Conservation (phyloP, 106 monocot genomes). For the Dendrobium officinale region DNA sequence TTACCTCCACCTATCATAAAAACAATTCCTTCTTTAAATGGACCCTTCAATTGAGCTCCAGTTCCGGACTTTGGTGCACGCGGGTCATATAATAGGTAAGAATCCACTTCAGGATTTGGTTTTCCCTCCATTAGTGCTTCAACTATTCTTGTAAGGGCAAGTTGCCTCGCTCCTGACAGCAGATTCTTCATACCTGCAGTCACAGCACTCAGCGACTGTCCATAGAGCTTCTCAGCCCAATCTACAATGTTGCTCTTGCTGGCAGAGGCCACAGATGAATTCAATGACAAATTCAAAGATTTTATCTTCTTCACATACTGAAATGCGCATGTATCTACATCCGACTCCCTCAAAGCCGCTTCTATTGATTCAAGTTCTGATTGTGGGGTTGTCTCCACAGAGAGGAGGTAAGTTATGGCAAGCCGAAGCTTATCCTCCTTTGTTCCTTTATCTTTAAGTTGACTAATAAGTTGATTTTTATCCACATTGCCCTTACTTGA, state of each 20-base stretch:
- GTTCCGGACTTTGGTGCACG: constrained; percentile 59
- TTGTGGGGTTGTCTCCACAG: constrained; percentile 66
- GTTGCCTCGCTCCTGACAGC: constrained; percentile 68
- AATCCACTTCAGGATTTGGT: constrained; percentile 85
- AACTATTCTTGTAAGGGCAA: constrained; percentile 77
- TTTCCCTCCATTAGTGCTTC: constrained; percentile 95
- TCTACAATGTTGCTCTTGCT: constrained; percentile 89
- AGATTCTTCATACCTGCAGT: constrained; percentile 96
- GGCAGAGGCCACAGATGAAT: constrained; percentile 47
- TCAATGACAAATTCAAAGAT: constrained; percentile 69
- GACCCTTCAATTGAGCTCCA: constrained; percentile 61
- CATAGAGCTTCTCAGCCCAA: constrained; percentile 96
- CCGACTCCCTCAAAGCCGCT: constrained; percentile 60
- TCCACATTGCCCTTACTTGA: constrained; percentile 67
- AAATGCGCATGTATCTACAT: constrained; percentile 73
- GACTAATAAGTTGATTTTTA: constrained; percentile 34
- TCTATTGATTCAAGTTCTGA: constrained; percentile 81
- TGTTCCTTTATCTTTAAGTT: constrained; percentile 76
- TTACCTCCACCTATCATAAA: constrained; percentile 99
- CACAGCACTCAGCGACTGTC: constrained; percentile 87
- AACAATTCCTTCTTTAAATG: constrained; percentile 92
- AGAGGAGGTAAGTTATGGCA: constrained; percentile 80
- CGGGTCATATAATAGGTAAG: constrained; percentile 79
- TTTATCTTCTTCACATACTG: constrained; percentile 92
- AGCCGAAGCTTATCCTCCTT: constrained; percentile 79